Evolutionary conservation across 495 filamentous ascomycete genomes (phyloP), one percentile per base, ranked within the genome.

Genomic region (Chlorociboria aeruginascens): DNA sequence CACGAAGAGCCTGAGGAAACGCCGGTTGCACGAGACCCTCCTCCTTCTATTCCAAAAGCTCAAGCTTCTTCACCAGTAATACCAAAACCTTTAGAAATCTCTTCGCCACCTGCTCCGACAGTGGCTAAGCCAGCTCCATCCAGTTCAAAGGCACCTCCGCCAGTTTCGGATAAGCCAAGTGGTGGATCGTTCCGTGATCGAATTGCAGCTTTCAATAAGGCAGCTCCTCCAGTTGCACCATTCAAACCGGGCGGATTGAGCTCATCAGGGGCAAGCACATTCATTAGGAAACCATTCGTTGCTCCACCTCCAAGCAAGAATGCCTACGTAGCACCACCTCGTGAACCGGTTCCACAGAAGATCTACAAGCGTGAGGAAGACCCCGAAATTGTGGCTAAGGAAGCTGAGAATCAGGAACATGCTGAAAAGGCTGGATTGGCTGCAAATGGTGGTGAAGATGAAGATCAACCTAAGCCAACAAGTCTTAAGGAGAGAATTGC

Each of bases 201-300:
- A 46, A 92, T 98, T 56, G 93, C 93, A 7, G 88, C 89, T 14
- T 98, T 98, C 67, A 98, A 98, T 62, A 93, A 88, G 60, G 71
- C 85, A 16, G 78, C 89, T 17, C 76, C 90, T 7, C 92, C 92
- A 9, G 66, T 92, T 47, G 77, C 87, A 3, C 92, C 93, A 2
- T 87, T 88, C 63, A 94, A 95, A 56, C 86, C 88, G 10, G 71
- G 76, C 51, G 76, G 76, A 3, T 58, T 80, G 32, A 66, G 73
- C 45, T 52, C 51, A 13, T 69, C 77, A 25, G 71, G 76, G 38
- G 72, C 75, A 9, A 68, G 69, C 41, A 73, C 75, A 49, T 97
- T 97, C 55, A 79, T 97, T 62, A 96, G 93, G 72, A 97, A 97
- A 64, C 88, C 92, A n/a, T 98, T 96, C 57, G 92, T 98, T 49